Conservation (phyloP, 2,329 filamentous ascomycete genomes). For the Colletotrichum filicis region DNA sequence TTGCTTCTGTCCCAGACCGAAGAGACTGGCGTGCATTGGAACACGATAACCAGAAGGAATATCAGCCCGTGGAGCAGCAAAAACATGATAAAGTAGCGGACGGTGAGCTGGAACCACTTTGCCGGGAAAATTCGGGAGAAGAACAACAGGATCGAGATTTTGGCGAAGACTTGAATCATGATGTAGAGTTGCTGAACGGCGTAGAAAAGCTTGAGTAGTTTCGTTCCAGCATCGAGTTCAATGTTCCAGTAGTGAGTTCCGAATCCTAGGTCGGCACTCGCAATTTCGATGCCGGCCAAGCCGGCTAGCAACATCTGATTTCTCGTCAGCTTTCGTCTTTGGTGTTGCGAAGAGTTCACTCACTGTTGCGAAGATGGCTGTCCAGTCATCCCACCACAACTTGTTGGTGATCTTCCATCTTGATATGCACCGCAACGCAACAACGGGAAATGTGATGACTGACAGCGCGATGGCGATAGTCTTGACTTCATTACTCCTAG, state of each 20-base stretch:
- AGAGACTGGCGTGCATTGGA: slow-evolving; percentile 37
- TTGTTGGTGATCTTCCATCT: slow-evolving; percentile 29
- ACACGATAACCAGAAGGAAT: slow-evolving; percentile 37
- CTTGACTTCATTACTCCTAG: slow-evolving; percentile 36
- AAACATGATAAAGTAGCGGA: slow-evolving; percentile 29
- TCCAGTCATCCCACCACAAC: slow-evolving; percentile 38
- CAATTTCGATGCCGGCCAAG: slow-evolving; percentile 36
- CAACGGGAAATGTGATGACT: slow-evolving; percentile 29
- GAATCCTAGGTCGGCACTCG: slow-evolving; percentile 38
- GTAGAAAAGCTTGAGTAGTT: slow-evolving; percentile 37
- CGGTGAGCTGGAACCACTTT: slow-evolving; percentile 34
- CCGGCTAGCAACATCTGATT: slow-evolving; percentile 31
- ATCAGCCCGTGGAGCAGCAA: slow-evolving; percentile 36
- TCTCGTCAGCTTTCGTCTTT: not conserved
- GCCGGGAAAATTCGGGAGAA: slow-evolving; percentile 38
- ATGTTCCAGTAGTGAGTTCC: slow-evolving; percentile 41
- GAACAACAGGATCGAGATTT: slow-evolving; percentile 41
- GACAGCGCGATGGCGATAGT: slow-evolving; percentile 40
- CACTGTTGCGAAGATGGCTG: slow-evolving; percentile 26
- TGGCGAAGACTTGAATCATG: slow-evolving; percentile 39
- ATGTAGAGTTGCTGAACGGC: slow-evolving; percentile 39
- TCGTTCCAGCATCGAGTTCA: slow-evolving; percentile 22
- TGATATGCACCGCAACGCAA: slow-evolving; percentile 37
- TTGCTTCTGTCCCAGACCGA: slow-evolving; percentile 35
- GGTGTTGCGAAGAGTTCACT: not conserved